Evolutionary conservation across 1,284 basidiomycete species (phyloP).

Genomic region (Stereum hirsutum): DNA sequence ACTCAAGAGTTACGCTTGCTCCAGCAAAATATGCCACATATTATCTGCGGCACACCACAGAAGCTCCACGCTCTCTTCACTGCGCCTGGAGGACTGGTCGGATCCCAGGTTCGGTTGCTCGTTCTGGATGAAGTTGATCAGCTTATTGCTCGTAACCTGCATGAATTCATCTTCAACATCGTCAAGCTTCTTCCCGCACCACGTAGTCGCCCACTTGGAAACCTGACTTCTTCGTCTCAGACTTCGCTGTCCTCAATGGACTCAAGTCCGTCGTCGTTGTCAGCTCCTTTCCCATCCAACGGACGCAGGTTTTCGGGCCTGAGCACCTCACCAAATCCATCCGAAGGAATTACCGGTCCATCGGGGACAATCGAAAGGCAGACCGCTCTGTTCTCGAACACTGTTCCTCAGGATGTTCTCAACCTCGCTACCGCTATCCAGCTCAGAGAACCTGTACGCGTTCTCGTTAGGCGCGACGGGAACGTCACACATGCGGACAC

Average conservation of each 20-base stretch:
- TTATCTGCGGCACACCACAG: slow-evolving; percentile 95
- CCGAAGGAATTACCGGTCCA: slow-evolving; percentile 23
- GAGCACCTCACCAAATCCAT: slow-evolving; percentile 30
- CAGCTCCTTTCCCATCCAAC: slow-evolving; percentile 44
- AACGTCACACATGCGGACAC: slow-evolving; percentile 69
- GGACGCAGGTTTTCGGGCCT: slow-evolving; percentile 52
- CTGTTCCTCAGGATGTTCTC: slow-evolving; percentile 88
- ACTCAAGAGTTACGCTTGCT: slow-evolving; percentile 74
- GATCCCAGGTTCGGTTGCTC: slow-evolving; percentile 82
- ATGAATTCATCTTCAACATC: slow-evolving; percentile 90
- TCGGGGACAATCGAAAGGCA: slow-evolving; percentile 67
- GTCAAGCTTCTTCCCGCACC: slow-evolving; percentile 85
- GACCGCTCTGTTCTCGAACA: slow-evolving; percentile 93
- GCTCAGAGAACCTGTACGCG: slow-evolving; percentile 89
- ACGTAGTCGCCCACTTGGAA: slow-evolving; percentile 47
- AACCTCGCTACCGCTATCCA: slow-evolving; percentile 86
- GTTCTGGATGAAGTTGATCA: slow-evolving; percentile 98
- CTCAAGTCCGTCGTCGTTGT: slow-evolving; percentile 26
- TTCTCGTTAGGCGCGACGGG: slow-evolving; percentile 93
- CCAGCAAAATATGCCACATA: slow-evolving; percentile 87
- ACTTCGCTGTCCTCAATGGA: slow-evolving; percentile 46
- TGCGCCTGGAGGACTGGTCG: slow-evolving; percentile 63
- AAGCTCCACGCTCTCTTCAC: slow-evolving; percentile 92
- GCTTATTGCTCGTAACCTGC: slow-evolving; percentile 91
- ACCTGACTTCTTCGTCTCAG: slow-evolving; percentile 25